Percentiles rank a stretch among this genome's conserved stretches.
Conservation (phyloP, 495 filamentous ascomycete genomes). For the Haplographium delicatum region DNA sequence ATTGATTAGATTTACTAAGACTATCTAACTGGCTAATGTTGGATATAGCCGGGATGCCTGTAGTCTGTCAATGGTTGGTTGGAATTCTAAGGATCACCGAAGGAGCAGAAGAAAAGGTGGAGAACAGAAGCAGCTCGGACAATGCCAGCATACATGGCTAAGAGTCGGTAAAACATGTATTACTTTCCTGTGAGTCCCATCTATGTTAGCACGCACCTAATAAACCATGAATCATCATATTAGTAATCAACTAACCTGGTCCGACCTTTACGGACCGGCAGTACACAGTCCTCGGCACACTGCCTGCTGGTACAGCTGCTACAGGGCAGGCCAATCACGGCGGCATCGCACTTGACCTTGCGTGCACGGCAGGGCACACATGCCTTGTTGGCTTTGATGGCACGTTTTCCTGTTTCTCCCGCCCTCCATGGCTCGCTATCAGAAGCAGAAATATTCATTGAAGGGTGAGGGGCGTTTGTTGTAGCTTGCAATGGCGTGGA, state of each 20-base stretch:
- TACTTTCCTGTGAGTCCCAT: conserved; percentile 1
- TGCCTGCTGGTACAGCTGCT: conserved; percentile 4
- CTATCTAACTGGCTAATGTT: neutral
- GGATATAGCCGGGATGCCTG: neutral
- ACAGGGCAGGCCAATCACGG: conserved; percentile 49
- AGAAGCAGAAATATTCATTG: conserved; percentile 9
- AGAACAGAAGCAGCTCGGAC: neutral
- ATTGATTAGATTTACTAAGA: neutral
- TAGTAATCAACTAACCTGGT: conserved; percentile 4
- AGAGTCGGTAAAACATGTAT: neutral
- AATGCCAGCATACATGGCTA: neutral
- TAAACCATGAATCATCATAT: conserved; percentile 4
- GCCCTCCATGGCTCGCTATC: conserved; percentile 2
- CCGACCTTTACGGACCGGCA: conserved; percentile 2
- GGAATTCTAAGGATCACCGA: neutral
- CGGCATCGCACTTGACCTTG: conserved; percentile 98
- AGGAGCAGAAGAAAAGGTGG: neutral
- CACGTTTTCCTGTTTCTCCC: conserved; percentile 11
- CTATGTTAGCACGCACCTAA: conserved; percentile 5
- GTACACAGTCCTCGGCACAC: conserved; percentile 1
- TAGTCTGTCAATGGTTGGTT: neutral
- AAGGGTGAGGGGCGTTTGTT: no score
- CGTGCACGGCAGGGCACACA: conserved; percentile 66
- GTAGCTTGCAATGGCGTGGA: no score
- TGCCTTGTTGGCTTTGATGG: conserved; percentile 8